Percentiles rank a stretch among this genome's conserved stretches.
These are phyloP conservation scores for Nothophoma quercina DNA, from an alignment of 2,329 filamentous ascomycete species.

Conservation along the genomic window DNA sequence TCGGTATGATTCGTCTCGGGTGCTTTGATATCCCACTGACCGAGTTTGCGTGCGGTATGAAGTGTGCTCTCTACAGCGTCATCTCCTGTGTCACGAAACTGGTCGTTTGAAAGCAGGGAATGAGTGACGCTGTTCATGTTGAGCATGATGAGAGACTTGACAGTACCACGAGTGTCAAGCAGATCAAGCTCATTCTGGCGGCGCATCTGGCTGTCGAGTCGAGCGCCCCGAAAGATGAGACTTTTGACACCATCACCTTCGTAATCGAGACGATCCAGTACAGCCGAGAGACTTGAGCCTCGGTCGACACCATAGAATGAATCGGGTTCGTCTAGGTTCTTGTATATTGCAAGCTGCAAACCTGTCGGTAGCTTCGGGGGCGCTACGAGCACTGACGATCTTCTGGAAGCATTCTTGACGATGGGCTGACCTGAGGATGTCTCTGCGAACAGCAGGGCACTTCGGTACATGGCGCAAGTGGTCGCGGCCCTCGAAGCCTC, in stretches of 20 bases:
- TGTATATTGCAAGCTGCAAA: slow-evolving; percentile 82
- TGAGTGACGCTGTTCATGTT: slow-evolving; percentile 88
- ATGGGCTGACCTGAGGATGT: slow-evolving; percentile 65
- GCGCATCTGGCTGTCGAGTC: slow-evolving; percentile 85
- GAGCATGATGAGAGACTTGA: slow-evolving; percentile 79
- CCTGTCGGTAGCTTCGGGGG: slow-evolving; percentile 64
- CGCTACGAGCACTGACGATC: slow-evolving; percentile 63
- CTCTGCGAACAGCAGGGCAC: slow-evolving; percentile 84
- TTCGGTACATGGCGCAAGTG: slow-evolving; percentile 84
- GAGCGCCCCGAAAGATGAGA: slow-evolving; percentile 87
- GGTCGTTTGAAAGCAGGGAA: slow-evolving; percentile 74
- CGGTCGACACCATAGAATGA: slow-evolving; percentile 92
- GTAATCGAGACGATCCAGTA: slow-evolving; percentile 84
- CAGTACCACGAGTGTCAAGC: slow-evolving; percentile 71
- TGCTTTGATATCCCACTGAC: slow-evolving; percentile 89
- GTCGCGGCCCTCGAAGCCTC: slow-evolving; percentile 75
- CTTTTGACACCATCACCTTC: slow-evolving; percentile 88
- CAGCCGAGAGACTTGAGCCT: slow-evolving; percentile 75
- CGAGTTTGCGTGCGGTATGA: slow-evolving; percentile 79
- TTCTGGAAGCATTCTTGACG: slow-evolving; percentile 63
- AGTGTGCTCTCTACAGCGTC: slow-evolving; percentile 75
- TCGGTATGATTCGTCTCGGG: slow-evolving; percentile 69
- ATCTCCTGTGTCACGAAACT: slow-evolving; percentile 64
- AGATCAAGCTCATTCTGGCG: slow-evolving; percentile 63
- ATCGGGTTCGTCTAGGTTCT: slow-evolving; percentile 93